Percentiles rank a stretch among this genome's conserved stretches.
Conservation (phyloP, 176 grass and related monocot species). For the Bonia amplexicaulis region DNA sequence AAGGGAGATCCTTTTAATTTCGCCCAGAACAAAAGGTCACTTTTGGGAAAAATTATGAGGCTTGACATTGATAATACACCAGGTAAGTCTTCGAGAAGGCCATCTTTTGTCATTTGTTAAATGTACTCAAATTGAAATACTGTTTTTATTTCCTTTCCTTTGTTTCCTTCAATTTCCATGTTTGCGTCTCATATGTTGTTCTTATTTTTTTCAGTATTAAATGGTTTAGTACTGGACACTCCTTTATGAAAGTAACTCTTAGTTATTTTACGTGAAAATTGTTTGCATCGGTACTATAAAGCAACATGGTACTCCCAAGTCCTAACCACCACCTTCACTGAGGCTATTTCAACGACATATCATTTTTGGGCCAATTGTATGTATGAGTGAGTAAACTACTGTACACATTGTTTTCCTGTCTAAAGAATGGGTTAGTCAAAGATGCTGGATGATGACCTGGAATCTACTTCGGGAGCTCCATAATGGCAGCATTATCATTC, state of each 20-base stretch:
- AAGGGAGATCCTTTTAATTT: conserved; percentile 90
- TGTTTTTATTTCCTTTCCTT: background rate
- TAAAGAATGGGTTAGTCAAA: conserved; percentile 10
- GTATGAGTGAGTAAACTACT: background rate
- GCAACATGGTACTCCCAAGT: background rate
- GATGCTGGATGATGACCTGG: background rate
- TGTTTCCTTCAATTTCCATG: background rate
- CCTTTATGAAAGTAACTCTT: background rate
- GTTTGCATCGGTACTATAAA: background rate
- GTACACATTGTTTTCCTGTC: background rate
- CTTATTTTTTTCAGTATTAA: background rate
- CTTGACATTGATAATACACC: conserved; percentile 59
- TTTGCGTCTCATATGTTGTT: background rate
- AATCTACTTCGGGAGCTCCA: background rate
- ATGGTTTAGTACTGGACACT: background rate
- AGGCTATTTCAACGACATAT: background rate
- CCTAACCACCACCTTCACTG: background rate
- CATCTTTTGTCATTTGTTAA: background rate
- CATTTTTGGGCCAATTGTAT: background rate
- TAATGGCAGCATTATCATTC: background rate
- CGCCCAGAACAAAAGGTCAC: conserved; percentile 82
- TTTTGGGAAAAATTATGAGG: conserved; percentile 92
- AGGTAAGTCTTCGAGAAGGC: conserved; percentile 40
- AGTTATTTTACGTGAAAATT: background rate
- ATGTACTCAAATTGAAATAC: background rate